A percentile compares a stretch with the other conserved stretches of the same genome.
Conservation (phyloP, 2,329 filamentous ascomycete genomes). For the Sclerotinia glacialis region DNA sequence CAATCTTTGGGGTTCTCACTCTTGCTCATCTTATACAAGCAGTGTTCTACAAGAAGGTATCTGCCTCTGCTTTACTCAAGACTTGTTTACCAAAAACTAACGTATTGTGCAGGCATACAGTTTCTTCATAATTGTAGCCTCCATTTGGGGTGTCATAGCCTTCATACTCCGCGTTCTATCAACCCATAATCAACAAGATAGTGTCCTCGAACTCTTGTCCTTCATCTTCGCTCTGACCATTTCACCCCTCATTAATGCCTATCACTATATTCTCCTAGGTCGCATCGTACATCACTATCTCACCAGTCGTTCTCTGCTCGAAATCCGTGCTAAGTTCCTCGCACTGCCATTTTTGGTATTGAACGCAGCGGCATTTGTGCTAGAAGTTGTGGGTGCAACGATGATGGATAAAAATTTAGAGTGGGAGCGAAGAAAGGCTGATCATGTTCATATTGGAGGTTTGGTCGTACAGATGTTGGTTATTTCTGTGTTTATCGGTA, state of each 20-base stretch:
- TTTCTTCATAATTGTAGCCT: constrained; percentile 42
- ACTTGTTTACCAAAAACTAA: background rate
- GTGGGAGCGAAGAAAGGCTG: constrained; percentile 34
- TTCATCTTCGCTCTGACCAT: constrained; percentile 45
- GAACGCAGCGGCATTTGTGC: background rate
- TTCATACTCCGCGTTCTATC: constrained; percentile 44
- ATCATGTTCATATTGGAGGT: constrained; percentile 52
- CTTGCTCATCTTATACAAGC: constrained; percentile 41
- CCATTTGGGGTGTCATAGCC: constrained; percentile 43
- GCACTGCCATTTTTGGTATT: background rate
- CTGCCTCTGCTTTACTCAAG: background rate
- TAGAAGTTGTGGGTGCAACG: background rate
- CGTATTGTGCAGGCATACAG: background rate
- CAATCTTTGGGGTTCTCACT: constrained; percentile 41
- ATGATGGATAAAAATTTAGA: background rate
- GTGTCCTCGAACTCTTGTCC: constrained; percentile 37
- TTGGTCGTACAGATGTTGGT: constrained; percentile 52
- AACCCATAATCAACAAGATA: constrained; percentile 41
- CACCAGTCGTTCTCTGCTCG: constrained; percentile 28
- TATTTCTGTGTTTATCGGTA: constrained; percentile 44
- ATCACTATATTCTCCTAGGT: constrained; percentile 39
- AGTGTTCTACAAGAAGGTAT: constrained; percentile 39
- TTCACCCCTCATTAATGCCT: constrained; percentile 40
- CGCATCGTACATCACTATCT: constrained; percentile 40
- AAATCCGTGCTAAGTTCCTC: background rate